Conservation (phyloP, 2,329 filamentous ascomycete genomes). For the Pestalotiopsis sp. region DNA sequence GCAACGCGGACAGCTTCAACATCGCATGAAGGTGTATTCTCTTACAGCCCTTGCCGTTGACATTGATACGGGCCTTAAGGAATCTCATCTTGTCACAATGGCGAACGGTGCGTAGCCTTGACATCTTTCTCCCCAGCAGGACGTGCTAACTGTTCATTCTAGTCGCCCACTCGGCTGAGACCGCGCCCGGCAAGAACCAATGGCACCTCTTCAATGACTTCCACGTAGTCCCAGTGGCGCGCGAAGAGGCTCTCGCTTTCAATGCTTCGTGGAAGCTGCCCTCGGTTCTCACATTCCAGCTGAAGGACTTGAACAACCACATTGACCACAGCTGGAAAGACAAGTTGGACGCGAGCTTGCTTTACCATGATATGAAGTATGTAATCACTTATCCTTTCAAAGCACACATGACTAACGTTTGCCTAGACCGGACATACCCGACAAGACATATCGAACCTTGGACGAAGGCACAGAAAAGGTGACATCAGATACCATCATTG, state of each 20-base stretch:
- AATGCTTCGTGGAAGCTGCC: constrained; percentile 92
- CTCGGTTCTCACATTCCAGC: constrained; percentile 83
- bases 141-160: constrained; percentile 25
- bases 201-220: constrained; percentile 99
- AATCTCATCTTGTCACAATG: constrained; percentile 87
- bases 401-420: constrained; percentile 23
- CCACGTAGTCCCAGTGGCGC: constrained; percentile 77
- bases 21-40: constrained; percentile 87
- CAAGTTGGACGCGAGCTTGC: constrained; percentile 77
- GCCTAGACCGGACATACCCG: constrained; percentile 41
- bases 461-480: constrained; percentile 65
- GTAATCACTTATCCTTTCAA: constrained; percentile 19
- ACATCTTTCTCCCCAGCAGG: neutral
- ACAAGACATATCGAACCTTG: constrained; percentile 63
- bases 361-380: constrained; percentile 72
- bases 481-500: constrained; percentile 73
- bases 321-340: constrained; percentile 88
- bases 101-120: constrained; percentile 69
- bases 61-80: constrained; percentile 84
- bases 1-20: constrained; percentile 77
- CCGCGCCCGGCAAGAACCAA: constrained; percentile 62
- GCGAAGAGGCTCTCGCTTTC: constrained; percentile 86
- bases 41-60: constrained; percentile 88
- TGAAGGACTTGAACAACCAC: constrained; percentile 77
- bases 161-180: constrained; percentile 69